Evolutionary conservation across 106 monocot species (phyloP).

Genomic region (Dactylorhiza incarnata): DNA sequence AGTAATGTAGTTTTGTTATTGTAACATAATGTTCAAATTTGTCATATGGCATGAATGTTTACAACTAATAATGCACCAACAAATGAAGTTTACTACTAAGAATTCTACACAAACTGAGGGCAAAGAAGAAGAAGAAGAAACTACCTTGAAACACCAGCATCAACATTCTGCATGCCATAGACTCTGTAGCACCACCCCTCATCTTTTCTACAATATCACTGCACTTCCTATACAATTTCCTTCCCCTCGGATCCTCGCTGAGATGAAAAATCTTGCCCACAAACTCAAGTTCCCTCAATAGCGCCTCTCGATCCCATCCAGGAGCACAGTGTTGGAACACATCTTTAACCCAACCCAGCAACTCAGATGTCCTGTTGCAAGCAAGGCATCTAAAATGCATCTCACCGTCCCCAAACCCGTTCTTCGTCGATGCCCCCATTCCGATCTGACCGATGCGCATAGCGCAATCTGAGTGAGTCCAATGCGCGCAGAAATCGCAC

Average conservation of each 20-base stretch:
- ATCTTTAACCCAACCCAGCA: constrained; percentile 92
- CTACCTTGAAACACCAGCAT: constrained; percentile 83
- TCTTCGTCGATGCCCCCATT: constrained; percentile 55
- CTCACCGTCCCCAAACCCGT: constrained; percentile 33
- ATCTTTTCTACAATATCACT: constrained; percentile 73
- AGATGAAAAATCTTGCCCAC: constrained; percentile 80
- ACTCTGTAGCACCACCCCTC: constrained; percentile 45
- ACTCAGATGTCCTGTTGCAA: constrained; percentile 82
- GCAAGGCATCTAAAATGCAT: constrained; percentile 96
- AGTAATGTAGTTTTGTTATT: background rate
- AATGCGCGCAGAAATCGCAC: constrained; percentile 89
- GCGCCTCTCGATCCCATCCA: constrained; percentile 66
- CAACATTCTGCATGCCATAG: constrained; percentile 59
- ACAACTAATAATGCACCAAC: background rate
- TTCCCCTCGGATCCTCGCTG: constrained; percentile 78
- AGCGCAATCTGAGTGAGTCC: constrained; percentile 97
- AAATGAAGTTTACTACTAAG: background rate
- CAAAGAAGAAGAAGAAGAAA: background rate
- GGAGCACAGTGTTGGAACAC: constrained; percentile 95
- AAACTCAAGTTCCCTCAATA: constrained; percentile 76
- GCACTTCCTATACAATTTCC: constrained; percentile 75
- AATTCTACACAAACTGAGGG: background rate
- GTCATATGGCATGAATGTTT: background rate
- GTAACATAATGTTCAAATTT: background rate
- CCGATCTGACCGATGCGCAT: constrained; percentile 76